Base-by-base conservation (phyloP, 2,329 filamentous ascomycete species). In the Ambrosiella xylebori region DNA sequence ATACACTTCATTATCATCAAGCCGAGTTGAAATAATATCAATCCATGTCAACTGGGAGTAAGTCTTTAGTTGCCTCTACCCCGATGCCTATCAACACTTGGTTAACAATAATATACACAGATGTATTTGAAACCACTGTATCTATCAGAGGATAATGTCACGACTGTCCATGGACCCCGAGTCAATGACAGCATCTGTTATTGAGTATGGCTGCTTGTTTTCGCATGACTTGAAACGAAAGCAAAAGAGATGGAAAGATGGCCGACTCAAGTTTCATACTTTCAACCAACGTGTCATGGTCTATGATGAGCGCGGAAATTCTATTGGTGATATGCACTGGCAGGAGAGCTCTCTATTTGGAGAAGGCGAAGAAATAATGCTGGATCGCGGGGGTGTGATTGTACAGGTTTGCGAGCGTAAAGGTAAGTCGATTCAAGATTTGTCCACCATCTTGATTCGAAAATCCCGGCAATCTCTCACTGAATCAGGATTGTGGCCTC, bases 251-350 rank as follows among this genome's bases (percentile, higher is more conserved):
- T 96, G 90, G 90, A 88, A 95, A 65, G 90, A 96, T 82, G 90
- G 91, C 40, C 82, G 82, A 56, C 78, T 96, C 61, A 86, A 85
- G 63, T 95, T 85, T 63, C 90, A 96, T 66, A 85, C 86, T 0
- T 95, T 95, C 78, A 96, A 96, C 72, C 87, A 83, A 66, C 82
- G 88, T 3, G 74, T 93, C 61, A 94, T 96, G 87, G 86, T 94
- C 6, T 91, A 93, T 65, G 89, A 95, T 68, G 82, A 87, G 52
- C 74, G 79, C 1, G 81, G 86, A 0, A 88, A 90, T 67, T 88
- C 84, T 63, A 77, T 96, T 36, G 90, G 89, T 2, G 90, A 95
- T 67, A 80, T 82, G 38, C 88, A 95, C 69, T 93, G 86, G 83
- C 81, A 81, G 49, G 76, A 82, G 51, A 77, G 79, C 56, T 77